Percentiles rank a stretch among this genome's conserved stretches.
Conservation (phyloP, 2,329 filamentous ascomycete species). For the Verticillium tricorpus region DNA sequence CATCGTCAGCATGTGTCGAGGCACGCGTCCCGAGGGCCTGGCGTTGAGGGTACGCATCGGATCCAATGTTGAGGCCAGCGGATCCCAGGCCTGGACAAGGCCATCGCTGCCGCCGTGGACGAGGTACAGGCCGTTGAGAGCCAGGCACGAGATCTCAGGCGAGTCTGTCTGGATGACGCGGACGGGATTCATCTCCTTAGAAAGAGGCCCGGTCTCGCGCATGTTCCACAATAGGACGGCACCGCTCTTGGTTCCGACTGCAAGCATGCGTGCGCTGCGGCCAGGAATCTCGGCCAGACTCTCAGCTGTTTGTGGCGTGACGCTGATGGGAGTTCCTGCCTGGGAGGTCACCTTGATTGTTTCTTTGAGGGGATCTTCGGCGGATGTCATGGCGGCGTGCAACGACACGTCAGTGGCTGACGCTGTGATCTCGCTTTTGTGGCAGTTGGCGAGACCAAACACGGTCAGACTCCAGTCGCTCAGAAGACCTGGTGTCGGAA, state of each 20-base stretch:
- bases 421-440: slow-evolving; percentile 60
- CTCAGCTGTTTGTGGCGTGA: slow-evolving; percentile 36
- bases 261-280: slow-evolving; percentile 74
- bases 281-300: slow-evolving; percentile 65
- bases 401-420: slow-evolving; percentile 70
- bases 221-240: slow-evolving; percentile 82
- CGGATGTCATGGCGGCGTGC: slow-evolving; percentile 63
- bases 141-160: slow-evolving; percentile 78
- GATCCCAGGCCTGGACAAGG: slow-evolving; percentile 94
- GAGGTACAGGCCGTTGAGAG: slow-evolving; percentile 78
- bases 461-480: slow-evolving; percentile 8
- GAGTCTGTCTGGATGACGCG: slow-evolving; percentile 86
- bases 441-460: slow-evolving; percentile 25
- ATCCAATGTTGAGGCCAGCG: slow-evolving; percentile 72
- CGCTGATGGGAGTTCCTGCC: slow-evolving; percentile 35
- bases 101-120: slow-evolving; percentile 94
- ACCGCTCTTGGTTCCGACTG: slow-evolving; percentile 74
- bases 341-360: slow-evolving; percentile 26
- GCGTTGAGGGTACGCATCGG: slow-evolving; percentile 86
- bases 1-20: slow-evolving; percentile 59
- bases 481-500: not conserved
- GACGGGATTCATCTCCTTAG: slow-evolving; percentile 63
- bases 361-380: slow-evolving; percentile 68
- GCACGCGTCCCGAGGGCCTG: slow-evolving; percentile 74
- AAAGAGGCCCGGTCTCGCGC: slow-evolving; percentile 54